Evolutionary conservation across 352 stramenopile species (phyloP).

Genomic region (Phytophthora macrochlamydospora): DNA sequence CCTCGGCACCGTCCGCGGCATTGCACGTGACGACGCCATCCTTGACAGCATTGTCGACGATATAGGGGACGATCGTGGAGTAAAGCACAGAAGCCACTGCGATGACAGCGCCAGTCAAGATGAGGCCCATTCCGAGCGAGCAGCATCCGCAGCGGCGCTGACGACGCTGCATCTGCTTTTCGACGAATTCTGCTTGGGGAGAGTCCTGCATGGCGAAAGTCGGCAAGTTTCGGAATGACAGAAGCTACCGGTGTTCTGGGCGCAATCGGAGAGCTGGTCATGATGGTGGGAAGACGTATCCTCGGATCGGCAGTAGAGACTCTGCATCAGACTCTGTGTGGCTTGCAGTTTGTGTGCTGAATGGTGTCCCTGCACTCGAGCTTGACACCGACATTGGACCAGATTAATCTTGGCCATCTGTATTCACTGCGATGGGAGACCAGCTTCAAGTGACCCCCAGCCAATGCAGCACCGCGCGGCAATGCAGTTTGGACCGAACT

Average conservation of each 20-base stretch:
- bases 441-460: no score
- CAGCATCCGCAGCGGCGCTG: constrained; percentile 34
- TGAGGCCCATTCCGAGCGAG: constrained; percentile 44
- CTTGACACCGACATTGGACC: no score
- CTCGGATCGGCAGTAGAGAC: neutral
- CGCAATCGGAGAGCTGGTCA: neutral
- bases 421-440: no score
- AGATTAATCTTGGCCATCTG: no score
- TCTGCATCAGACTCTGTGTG: no score
- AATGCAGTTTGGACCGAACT: no score
- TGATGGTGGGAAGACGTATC: neutral
- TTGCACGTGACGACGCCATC: constrained; percentile 49
- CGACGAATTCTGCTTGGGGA: constrained; percentile 27
- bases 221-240: constrained; percentile 28
- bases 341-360: neutral
- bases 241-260: neutral
- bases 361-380: no score
- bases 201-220: constrained; percentile 22
- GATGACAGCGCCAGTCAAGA: constrained; percentile 39
- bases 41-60: constrained; percentile 52
- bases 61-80: constrained; percentile 44
- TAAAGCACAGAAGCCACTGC: constrained; percentile 50
- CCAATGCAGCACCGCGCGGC: no score
- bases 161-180: constrained; percentile 10
- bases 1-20: constrained; percentile 37